A percentile compares a stretch with the other conserved stretches of the same genome.
These are phyloP conservation scores for Lentinula sp. DNA, from an alignment of 768 basidiomycete species.

Conservation along the genomic window DNA sequence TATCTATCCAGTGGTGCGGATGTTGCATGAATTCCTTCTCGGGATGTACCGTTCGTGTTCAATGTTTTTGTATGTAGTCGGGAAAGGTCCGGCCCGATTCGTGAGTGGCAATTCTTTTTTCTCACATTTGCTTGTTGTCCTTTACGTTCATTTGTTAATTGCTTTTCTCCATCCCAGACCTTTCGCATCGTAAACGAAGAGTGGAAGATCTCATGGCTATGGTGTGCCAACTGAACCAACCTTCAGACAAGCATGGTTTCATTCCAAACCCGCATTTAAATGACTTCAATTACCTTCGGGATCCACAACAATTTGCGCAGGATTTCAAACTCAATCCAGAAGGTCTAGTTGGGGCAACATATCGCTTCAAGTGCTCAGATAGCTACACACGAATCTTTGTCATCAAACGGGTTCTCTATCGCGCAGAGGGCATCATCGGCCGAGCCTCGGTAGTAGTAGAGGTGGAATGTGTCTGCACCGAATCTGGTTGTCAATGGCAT, in stretches of 20 bases:
- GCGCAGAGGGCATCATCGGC: neutral
- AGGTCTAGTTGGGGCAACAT: neutral
- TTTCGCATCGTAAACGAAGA: neutral
- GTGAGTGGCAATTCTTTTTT: no score
- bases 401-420: neutral
- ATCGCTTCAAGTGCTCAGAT: neutral
- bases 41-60: conserved; percentile 91
- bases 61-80: no score
- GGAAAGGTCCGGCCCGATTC: no score
- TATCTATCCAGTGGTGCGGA: conserved; percentile 94
- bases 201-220: neutral
- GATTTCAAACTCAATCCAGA: neutral
- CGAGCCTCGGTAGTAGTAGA: neutral
- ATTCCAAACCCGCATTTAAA: neutral
- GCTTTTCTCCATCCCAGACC: neutral
- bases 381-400: neutral
- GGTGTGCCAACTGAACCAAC: no score
- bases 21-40: conserved; percentile 91
- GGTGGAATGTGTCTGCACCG: neutral
- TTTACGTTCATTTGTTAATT: neutral
- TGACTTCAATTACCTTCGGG: neutral
- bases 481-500: neutral
- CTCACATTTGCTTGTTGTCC: neutral
- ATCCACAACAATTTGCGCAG: neutral
- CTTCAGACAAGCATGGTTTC: neutral